Evolutionary conservation across 1,139 yeast genomes (phyloP).

Genomic region (Debaryomyces coudertii): DNA sequence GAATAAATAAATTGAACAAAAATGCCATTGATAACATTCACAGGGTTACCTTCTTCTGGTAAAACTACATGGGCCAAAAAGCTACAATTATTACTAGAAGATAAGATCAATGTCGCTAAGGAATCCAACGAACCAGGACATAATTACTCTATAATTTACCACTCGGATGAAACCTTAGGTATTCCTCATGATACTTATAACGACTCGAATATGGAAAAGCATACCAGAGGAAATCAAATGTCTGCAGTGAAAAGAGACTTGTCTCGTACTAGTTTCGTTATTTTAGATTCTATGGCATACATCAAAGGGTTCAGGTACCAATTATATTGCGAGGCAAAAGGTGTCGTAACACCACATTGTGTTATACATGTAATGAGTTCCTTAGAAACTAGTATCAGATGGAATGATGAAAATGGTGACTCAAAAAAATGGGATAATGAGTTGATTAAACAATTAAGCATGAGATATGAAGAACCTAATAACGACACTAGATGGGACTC

Average conservation of each 20-base stretch:
- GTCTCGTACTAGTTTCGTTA: constrained; percentile 68
- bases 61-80: constrained; percentile 73
- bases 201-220: constrained; percentile 74
- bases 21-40: constrained; percentile 85
- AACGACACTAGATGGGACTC: constrained; percentile 90
- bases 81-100: constrained; percentile 51
- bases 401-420: constrained; percentile 47
- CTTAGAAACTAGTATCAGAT: constrained; percentile 57
- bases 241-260: constrained; percentile 87
- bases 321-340: constrained; percentile 89
- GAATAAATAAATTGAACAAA: neutral
- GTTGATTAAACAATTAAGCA: constrained; percentile 67
- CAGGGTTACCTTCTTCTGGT: constrained; percentile 88
- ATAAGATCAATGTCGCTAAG: constrained; percentile 45
- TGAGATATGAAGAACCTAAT: constrained; percentile 94
- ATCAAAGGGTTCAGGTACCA: constrained; percentile 97
- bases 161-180: constrained; percentile 78
- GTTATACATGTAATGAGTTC: constrained; percentile 80
- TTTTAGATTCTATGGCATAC: constrained; percentile 83
- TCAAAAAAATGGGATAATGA: constrained; percentile 65
- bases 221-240: constrained; percentile 81
- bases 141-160: constrained; percentile 63
- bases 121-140: constrained; percentile 48
- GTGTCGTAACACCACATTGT: constrained; percentile 79
- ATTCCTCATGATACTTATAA: constrained; percentile 68